A percentile compares a stretch with the other conserved stretches of the same genome.
Conservation (phyloP, 306 rosid genomes). For the Lathyrus tuberosus region DNA sequence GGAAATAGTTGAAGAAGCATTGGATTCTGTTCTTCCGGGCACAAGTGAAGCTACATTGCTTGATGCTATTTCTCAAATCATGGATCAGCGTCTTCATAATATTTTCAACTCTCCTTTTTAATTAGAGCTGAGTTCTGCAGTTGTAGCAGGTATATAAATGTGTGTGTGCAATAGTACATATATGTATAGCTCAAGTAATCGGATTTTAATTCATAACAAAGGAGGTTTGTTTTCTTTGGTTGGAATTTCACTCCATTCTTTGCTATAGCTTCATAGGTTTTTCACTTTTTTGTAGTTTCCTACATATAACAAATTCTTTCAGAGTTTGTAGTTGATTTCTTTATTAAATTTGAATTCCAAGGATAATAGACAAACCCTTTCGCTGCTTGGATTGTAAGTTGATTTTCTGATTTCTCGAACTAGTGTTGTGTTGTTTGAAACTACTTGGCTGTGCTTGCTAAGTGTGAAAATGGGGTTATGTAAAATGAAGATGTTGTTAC, state of each 20-base stretch:
- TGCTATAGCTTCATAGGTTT: conserved; percentile 36
- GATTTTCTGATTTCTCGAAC: conserved; percentile 19
- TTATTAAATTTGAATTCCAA: conserved; percentile 32
- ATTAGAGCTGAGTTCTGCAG: conserved; percentile 34
- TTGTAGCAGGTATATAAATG: conserved; percentile 30
- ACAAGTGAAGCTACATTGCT: conserved; percentile 78
- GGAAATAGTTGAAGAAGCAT: conserved; percentile 68
- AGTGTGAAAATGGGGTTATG: conserved; percentile 13
- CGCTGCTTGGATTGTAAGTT: conserved; percentile 29
- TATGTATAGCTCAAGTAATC: conserved; percentile 36
- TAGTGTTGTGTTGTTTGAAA: conserved; percentile 42
- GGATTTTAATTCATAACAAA: conserved; percentile 36
- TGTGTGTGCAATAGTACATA: conserved; percentile 52
- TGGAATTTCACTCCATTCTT: conserved; percentile 40
- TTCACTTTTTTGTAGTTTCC: conserved; percentile 10
- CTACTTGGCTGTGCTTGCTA: conserved; percentile 29
- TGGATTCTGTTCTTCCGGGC: conserved; percentile 70
- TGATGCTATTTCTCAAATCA: conserved; percentile 66
- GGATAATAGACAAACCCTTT: conserved; percentile 14
- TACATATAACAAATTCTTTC: conserved; percentile 36
- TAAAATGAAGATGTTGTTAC: conserved; percentile 23
- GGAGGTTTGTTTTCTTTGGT: conserved; percentile 38
- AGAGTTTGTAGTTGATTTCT: conserved; percentile 40
- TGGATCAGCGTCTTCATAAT: conserved; percentile 64
- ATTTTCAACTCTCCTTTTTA: conserved; percentile 44